Percentiles rank a stretch among this genome's conserved stretches.
These are phyloP conservation scores for Phytophthora chlamydospora DNA, from an alignment of 352 stramenopile species.

Conservation along the genomic window DNA sequence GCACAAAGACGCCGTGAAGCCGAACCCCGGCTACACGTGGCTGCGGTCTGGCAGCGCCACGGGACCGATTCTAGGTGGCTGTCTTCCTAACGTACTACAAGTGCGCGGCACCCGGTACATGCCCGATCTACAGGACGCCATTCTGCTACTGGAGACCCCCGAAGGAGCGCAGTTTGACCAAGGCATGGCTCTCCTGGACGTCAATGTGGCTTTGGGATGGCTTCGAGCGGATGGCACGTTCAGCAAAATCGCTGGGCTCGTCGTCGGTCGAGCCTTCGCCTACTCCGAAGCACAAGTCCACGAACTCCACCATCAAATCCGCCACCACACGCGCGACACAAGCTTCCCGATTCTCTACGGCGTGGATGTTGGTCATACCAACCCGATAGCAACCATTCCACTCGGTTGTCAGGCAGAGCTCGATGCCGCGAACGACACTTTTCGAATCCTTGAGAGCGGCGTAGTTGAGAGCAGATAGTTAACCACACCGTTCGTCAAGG, in stretches of 20 bases:
- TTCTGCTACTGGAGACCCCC: slow-evolving; percentile 63
- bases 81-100: slow-evolving; percentile 62
- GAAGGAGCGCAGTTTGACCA: slow-evolving; percentile 58
- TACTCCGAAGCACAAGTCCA: slow-evolving; percentile 42
- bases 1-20: slow-evolving; percentile 46
- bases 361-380: slow-evolving; percentile 61
- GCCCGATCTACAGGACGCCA: slow-evolving; percentile 40
- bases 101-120: slow-evolving; percentile 57
- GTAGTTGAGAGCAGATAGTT: slow-evolving; percentile 18
- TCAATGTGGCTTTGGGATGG: slow-evolving; percentile 55
- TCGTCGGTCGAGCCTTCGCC: slow-evolving; percentile 58
- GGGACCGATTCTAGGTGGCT: slow-evolving; percentile 55
- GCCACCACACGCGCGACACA: slow-evolving; percentile 55
- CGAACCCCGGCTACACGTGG: slow-evolving; percentile 54
- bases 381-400: slow-evolving; percentile 61
- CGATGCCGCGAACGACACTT: slow-evolving; percentile 38
- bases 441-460: slow-evolving; percentile 41
- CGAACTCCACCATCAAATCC: slow-evolving; percentile 55
- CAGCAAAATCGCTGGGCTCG: slow-evolving; percentile 49
- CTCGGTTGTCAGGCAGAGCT: slow-evolving; percentile 50
- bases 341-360: slow-evolving; percentile 68
- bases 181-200: slow-evolving; percentile 51
- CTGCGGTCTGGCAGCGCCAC: slow-evolving; percentile 38
- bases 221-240: slow-evolving; percentile 60
- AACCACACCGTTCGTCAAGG: neutral